Conservation (phyloP, 352 stramenopile genomes). For the Elongisporangium prolatum region DNA sequence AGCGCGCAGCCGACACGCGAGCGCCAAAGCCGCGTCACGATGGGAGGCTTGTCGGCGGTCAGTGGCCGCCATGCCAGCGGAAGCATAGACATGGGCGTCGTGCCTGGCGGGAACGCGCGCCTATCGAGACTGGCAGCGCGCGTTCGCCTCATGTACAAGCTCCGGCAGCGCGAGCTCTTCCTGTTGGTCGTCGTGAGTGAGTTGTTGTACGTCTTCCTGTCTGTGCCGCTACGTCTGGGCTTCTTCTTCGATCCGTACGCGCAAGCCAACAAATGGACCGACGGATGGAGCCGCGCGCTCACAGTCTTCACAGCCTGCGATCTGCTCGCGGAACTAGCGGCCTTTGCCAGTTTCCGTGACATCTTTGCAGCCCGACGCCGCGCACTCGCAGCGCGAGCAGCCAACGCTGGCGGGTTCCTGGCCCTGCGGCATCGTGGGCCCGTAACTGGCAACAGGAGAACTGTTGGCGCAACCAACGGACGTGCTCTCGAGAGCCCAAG, state of each 20-base stretch:
- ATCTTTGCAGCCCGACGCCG: slow-evolving; percentile 40
- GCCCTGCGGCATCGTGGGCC: slow-evolving; percentile 11
- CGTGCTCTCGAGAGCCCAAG: slow-evolving; percentile 1
- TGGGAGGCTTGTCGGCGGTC: not conserved
- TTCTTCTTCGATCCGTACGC: slow-evolving; percentile 63
- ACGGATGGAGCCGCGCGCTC: slow-evolving; percentile 39
- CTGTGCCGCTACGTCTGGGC: slow-evolving; percentile 56
- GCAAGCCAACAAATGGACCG: slow-evolving; percentile 1
- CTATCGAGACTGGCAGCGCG: not conserved
- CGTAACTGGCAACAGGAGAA: slow-evolving; percentile 1
- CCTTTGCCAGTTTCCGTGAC: slow-evolving; percentile 37
- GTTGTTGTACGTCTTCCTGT: slow-evolving; percentile 51
- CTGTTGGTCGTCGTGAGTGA: slow-evolving; percentile 20
- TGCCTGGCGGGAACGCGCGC: not conserved
- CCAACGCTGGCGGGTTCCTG: slow-evolving; percentile 15
- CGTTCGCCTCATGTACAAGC: slow-evolving; percentile 17
- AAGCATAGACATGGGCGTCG: not conserved
- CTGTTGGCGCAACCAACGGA: not conserved
- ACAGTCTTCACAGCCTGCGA: slow-evolving; percentile 47
- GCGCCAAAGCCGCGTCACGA: not conserved
- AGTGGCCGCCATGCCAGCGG: not conserved
- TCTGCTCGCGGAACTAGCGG: slow-evolving; percentile 39
- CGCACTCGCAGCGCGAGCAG: slow-evolving; percentile 31
- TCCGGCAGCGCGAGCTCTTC: slow-evolving; percentile 16
- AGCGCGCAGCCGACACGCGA: not conserved